Base-by-base conservation (phyloP, 2,329 filamentous ascomycete species). In the Sporothrix variecibatus region DNA sequence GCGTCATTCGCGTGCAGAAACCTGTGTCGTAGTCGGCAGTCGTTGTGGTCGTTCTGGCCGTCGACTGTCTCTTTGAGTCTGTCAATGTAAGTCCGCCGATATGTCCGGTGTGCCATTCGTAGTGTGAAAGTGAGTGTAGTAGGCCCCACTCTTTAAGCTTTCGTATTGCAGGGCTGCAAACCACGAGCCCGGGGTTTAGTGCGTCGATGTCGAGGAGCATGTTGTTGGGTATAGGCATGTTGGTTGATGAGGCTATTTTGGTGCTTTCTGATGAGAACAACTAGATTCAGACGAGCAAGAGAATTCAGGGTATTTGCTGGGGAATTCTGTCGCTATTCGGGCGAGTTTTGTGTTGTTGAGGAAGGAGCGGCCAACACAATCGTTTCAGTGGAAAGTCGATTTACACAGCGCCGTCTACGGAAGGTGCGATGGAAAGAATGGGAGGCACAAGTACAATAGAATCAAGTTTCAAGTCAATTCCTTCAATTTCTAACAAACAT, bases 21-120 rank as follows among this genome's bases (percentile, higher is more conserved):
- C 26, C 51, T n/a, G n/a, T 26, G 23, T 56, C 40, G 9, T 5
- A 43, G 40, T 11, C 9, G 40, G 40, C 40, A 43, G 40, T 43
- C 40, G 9, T 12, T 43, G 6, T 34, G 34, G 2, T 34, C 34
- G 34, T 8, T 34, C 34, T 5, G 8, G 34, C 8, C 34, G 2
- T 8, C 40, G 23, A 20, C 23, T 11, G 51, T 23, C 23, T 46
- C 51, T 53, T 53, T 23, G 51, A 23, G 6, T 23, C 1, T 20
- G 56, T 58, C 68, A 74, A 74, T 49, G 8, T 34, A 34, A 34
- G 34, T 74, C 73, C 73, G 69, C 73, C 60, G 71, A 17, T 71
- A 74, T 71, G 73, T 74, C 73, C 73, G 73, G 58, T 28, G 20
- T 71, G 60, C 31, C 20, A n/a, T 53, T 68, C 12, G 26, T 11